Evolutionary conservation across 192 early-diverging fungal genomes (phyloP).

Genomic region (Haplosporangium gracile): DNA sequence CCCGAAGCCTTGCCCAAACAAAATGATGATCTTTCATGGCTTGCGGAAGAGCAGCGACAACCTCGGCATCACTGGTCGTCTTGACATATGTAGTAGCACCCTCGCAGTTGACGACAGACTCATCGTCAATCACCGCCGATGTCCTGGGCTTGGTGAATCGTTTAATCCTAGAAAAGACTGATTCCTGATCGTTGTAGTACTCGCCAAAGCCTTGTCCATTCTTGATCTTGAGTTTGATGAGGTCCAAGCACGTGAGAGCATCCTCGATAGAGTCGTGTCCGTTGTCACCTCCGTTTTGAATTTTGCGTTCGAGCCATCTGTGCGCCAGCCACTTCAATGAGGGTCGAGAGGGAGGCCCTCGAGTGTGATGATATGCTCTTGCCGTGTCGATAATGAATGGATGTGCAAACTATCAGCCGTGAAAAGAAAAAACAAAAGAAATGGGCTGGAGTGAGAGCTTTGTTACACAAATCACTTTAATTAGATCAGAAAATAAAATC

Average conservation of each 20-base stretch:
- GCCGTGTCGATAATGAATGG: slow-evolving; percentile 75
- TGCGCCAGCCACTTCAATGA: slow-evolving; percentile 65
- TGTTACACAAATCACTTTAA: not conserved
- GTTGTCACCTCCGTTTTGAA: slow-evolving; percentile 62
- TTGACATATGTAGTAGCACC: slow-evolving; percentile 14
- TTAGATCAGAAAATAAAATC: no score
- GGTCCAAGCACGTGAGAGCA: slow-evolving; percentile 73
- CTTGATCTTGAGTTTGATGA: slow-evolving; percentile 67
- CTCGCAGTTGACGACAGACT: not conserved
- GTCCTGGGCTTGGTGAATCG: slow-evolving; percentile 25
- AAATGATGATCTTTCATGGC: slow-evolving; percentile 19
- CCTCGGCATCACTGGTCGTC: slow-evolving; percentile 22
- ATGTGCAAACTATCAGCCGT: slow-evolving; percentile 58
- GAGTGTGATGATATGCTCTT: slow-evolving; percentile 64
- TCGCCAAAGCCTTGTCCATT: slow-evolving; percentile 59
- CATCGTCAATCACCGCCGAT: slow-evolving; percentile 47
- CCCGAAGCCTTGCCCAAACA: slow-evolving; percentile 49
- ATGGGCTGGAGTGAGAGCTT: not conserved
- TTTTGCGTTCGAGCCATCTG: slow-evolving; percentile 61
- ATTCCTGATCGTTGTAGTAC: slow-evolving; percentile 46
- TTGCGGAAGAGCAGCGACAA: slow-evolving; percentile 16
- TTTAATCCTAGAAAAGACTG: slow-evolving; percentile 18
- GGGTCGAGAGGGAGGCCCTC: slow-evolving; percentile 65
- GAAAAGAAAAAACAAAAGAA: not conserved
- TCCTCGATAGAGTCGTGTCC: slow-evolving; percentile 81